Base-by-base conservation (phyloP, 768 basidiomycete genomes). In the Leccinellum luteum region DNA sequence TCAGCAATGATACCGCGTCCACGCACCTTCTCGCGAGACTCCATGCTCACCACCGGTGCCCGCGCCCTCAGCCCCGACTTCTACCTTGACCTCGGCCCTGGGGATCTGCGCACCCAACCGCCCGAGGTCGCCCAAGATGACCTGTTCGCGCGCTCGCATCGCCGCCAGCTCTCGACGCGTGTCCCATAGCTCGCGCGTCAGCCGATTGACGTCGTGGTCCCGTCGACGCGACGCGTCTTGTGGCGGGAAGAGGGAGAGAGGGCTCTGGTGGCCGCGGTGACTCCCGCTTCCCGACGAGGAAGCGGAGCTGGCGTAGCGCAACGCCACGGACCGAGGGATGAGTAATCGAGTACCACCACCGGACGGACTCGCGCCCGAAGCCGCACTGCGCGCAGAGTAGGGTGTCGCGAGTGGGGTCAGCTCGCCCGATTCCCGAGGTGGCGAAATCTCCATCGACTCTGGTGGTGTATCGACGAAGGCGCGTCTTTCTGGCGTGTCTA, bases 101-200 rank as follows among this genome's bases (percentile, higher is more conserved):
- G 3, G 54, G 57, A n/a, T n/a, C n/a, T 35, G 56, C 25, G 15
- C 58, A 21, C 67, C 63, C 14, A 67, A 49, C 34, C 34, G 31
- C 27, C 57, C 58, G 19, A 75, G 64, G 30, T 68, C 60, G 34
- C 64, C 53, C 25, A 69, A 8, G 10, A 75, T 23, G 21, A 30
- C 56, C 13, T 60, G 58, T 59, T 75, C 74, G 23, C 62, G 60
- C 3, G 51, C 65, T 13, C 62, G 61, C 19, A 71, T 44, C 12
- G 61, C 65, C 12, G 56, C 58, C 31, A 73, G 34, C 30, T 67
- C 60, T 23, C 60, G 56, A 2, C 70, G 69, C 13, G 67, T 65
- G 8, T 72, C 68, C 64, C 61, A 63, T 10, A 76, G 62, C 47
- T 71, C 71, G 23, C 60, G 64, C 30, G 44, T 65, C 27, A 76